phyloP scores from a whole-genome alignment of 2,329 filamentous ascomycete species.

The Cladosporium colombiae region DNA sequence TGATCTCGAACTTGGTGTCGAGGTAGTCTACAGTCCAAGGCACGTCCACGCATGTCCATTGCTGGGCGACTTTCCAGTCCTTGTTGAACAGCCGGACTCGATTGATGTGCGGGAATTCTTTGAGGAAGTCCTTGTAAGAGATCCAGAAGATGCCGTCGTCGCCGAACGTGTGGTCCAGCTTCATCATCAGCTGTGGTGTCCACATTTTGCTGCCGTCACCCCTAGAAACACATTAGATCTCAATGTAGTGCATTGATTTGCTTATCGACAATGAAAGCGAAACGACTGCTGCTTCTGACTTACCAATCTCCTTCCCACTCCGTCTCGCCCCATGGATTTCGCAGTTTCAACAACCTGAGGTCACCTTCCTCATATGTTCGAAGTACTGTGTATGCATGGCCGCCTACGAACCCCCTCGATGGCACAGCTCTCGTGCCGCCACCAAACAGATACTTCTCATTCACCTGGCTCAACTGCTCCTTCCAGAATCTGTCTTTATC shows the following conservation, averaged over 20 bases:
- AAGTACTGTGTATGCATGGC: constrained; percentile 64
- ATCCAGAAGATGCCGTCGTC: constrained; percentile 58
- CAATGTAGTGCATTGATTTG: no score
- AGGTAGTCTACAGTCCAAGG: constrained; percentile 64
- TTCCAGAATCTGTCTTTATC: constrained; percentile 82
- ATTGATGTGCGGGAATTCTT: constrained; percentile 61
- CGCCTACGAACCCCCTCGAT: constrained; percentile 57
- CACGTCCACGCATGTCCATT: constrained; percentile 62
- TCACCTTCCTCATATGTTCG: constrained; percentile 45
- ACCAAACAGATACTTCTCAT: constrained; percentile 77
- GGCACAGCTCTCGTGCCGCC: constrained; percentile 50
- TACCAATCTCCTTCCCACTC: constrained; percentile 79
- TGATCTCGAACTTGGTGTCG: constrained; percentile 60
- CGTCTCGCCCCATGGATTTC: constrained; percentile 78
- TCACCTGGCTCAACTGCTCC: constrained; percentile 76
- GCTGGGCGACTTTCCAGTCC: constrained; percentile 61
- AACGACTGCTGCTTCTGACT: no score
- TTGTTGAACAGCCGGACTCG: constrained; percentile 62
- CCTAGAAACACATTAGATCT: neutral
- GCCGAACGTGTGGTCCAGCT: constrained; percentile 41
- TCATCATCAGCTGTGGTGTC: constrained; percentile 76
- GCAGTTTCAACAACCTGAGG: constrained; percentile 51
- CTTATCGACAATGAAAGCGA: no score
- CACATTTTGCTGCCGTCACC: constrained; percentile 81
- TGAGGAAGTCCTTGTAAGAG: constrained; percentile 59